Evolutionary conservation across 352 stramenopile genomes (phyloP).

Genomic region (Globisporangium abappressorium): DNA sequence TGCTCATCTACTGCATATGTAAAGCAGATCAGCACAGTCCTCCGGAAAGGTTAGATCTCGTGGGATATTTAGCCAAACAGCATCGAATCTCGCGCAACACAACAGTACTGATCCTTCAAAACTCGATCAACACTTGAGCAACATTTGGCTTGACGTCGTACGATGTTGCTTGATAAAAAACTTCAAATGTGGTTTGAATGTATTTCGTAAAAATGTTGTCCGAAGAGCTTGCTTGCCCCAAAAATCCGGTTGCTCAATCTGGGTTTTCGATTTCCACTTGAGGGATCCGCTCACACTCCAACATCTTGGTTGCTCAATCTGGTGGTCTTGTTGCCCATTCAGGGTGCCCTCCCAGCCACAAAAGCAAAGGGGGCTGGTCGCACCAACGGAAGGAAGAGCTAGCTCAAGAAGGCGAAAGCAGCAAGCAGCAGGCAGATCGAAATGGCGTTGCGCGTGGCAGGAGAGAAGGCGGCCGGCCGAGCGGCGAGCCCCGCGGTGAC

Average conservation of each 20-base stretch:
- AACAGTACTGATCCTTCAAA: no score
- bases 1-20: no score
- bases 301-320: background rate
- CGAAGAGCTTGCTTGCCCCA: background rate
- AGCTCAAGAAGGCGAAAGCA: background rate
- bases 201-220: background rate
- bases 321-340: background rate
- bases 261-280: background rate
- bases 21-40: no score
- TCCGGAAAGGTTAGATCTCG: no score
- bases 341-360: background rate
- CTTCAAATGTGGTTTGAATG: background rate
- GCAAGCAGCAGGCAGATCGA: conserved; percentile 1
- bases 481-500: conserved; percentile 74
- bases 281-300: no score
- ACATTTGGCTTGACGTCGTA: background rate
- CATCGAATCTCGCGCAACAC: no score
- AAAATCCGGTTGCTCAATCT: background rate
- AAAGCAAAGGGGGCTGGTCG: background rate
- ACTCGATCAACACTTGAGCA: background rate
- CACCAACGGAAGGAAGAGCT: conserved; percentile 5
- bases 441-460: conserved; percentile 79
- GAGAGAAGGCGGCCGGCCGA: conserved; percentile 57
- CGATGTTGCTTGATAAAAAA: background rate
- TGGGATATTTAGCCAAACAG: no score